A percentile compares a stretch with the other conserved stretches of the same genome.
phyloP scores from a whole-genome alignment of 2,329 filamentous ascomycete genomes.

The Helotiales sp. region DNA sequence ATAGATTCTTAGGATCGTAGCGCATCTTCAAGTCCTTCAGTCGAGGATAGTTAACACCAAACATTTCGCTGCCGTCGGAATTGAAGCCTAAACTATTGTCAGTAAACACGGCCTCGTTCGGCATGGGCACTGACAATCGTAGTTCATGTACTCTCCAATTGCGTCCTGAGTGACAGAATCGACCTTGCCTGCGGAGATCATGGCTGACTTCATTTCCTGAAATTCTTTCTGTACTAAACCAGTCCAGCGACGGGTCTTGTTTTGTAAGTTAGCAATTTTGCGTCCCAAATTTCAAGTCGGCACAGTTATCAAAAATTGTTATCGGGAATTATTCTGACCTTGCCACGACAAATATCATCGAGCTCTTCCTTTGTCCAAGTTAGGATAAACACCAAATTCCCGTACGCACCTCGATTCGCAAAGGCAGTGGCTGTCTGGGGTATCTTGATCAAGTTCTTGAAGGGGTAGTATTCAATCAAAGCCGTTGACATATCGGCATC shows the following conservation, averaged over 20 bases:
- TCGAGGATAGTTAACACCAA: slow-evolving; percentile 49
- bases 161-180: slow-evolving; percentile 18
- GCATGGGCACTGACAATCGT: slow-evolving; percentile 28
- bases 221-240: slow-evolving; percentile 14
- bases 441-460: slow-evolving; percentile 29
- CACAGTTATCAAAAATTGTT: too few relatives aligned
- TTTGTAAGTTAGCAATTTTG: background rate
- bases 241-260: slow-evolving; percentile 25
- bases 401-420: slow-evolving; percentile 39
- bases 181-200: background rate
- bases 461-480: slow-evolving; percentile 32
- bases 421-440: slow-evolving; percentile 35
- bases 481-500: slow-evolving; percentile 33
- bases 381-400: slow-evolving; percentile 36
- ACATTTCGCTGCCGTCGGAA: slow-evolving; percentile 38
- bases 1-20: slow-evolving; percentile 54
- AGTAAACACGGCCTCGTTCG: background rate
- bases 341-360: slow-evolving; percentile 19
- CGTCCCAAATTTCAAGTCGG: too few relatives aligned
- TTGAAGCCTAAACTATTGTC: slow-evolving; percentile 24
- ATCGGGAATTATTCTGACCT: slow-evolving; percentile 19
- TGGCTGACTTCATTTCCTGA: slow-evolving; percentile 1
- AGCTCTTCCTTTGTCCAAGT: slow-evolving; percentile 35
- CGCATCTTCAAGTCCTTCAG: slow-evolving; percentile 50
- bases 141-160: slow-evolving; percentile 35